Percentiles rank a stretch among this genome's conserved stretches.
phyloP scores from a whole-genome alignment of 306 rosid species.

The Adenanthera pavonina region DNA sequence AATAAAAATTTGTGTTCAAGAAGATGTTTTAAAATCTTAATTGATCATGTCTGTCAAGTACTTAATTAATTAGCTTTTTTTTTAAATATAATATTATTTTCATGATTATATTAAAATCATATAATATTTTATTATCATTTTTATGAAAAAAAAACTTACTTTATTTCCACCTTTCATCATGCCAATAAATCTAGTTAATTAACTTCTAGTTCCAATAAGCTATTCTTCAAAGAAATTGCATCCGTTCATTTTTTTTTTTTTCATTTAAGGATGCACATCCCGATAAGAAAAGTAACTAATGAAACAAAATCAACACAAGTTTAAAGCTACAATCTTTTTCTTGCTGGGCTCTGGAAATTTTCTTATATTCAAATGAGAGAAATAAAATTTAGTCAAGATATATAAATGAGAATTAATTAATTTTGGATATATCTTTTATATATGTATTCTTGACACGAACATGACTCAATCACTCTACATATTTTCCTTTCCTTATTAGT shows the following conservation, averaged over 20 bases:
- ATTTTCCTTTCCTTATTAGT: conserved; percentile 12
- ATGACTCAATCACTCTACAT: conserved; percentile 25
- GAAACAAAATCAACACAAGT: not conserved
- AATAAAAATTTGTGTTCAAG: no score
- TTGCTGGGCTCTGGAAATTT: not conserved
- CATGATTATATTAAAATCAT: no score
- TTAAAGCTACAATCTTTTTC: conserved; percentile 8
- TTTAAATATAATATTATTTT: no score
- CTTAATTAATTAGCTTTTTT: no score
- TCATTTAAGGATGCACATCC: not conserved
- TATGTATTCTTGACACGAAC: conserved; percentile 31
- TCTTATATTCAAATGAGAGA: not conserved
- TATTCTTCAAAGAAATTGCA: not conserved
- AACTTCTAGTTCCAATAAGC: not conserved
- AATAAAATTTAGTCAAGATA: not conserved
- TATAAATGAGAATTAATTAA: not conserved
- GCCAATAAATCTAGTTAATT: not conserved
- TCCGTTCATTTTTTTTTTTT: not conserved
- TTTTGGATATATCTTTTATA: not conserved
- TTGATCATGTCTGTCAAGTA: no score
- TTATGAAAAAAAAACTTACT: no score
- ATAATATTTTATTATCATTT: no score
- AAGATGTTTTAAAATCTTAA: no score
- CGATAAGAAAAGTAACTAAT: not conserved
- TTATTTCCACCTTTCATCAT: no score